These are phyloP conservation scores for Phaeosphaeriaceae sp. DNA, from an alignment of 2,329 filamentous ascomycete species.

Conservation along the genomic window DNA sequence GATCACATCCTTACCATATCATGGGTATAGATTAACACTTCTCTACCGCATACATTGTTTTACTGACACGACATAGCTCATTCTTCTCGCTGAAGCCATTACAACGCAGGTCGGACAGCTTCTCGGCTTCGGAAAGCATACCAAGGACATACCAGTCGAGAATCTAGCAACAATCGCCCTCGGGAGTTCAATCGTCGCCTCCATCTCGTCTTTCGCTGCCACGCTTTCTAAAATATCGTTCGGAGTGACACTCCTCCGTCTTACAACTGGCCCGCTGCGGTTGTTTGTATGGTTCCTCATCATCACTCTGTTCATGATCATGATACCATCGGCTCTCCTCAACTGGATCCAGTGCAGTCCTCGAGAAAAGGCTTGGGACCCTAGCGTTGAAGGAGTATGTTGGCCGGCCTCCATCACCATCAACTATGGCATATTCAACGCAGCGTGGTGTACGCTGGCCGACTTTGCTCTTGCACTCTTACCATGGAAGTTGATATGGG, in stretches of 20 bases:
- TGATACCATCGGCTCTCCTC: constrained; percentile 30
- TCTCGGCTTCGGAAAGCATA: constrained; percentile 34
- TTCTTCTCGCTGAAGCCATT: constrained; percentile 27
- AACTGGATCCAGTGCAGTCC: constrained; percentile 30
- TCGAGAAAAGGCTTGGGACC: constrained; percentile 24
- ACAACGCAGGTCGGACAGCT: constrained; percentile 27
- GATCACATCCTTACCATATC: constrained; percentile 35
- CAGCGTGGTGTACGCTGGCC: constrained; percentile 27
- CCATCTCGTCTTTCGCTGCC: constrained; percentile 34
- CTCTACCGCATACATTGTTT: neutral
- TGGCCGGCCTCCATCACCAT: constrained; percentile 21
- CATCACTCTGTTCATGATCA: constrained; percentile 31
- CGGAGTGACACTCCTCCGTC: constrained; percentile 35
- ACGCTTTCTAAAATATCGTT: constrained; percentile 39
- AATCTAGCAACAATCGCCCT: constrained; percentile 24
- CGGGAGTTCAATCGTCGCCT: constrained; percentile 21
- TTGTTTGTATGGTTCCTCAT: constrained; percentile 34
- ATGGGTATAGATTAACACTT: constrained; percentile 21
- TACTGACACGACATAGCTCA: constrained; percentile 19
- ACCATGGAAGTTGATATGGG: constrained; percentile 37
- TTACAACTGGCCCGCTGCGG: constrained; percentile 18
- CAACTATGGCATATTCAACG: constrained; percentile 39
- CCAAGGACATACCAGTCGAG: constrained; percentile 19
- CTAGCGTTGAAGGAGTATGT: constrained; percentile 22
- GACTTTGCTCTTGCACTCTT: constrained; percentile 37